Percentiles rank a stretch among this genome's conserved stretches.
Conservation (phyloP, 192 early-diverging fungal genomes). For the Entrophospora sp. region DNA sequence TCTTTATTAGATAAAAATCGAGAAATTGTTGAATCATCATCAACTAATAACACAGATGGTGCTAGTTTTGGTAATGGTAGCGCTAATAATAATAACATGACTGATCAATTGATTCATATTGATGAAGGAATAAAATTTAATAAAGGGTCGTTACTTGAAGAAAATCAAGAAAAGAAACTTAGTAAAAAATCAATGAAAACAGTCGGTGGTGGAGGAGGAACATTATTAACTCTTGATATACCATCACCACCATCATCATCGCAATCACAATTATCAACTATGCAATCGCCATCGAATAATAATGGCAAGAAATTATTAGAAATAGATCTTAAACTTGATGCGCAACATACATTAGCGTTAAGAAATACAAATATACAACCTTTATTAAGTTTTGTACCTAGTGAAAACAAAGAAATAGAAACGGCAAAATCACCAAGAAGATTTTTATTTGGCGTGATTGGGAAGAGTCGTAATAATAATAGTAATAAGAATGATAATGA, state of each 20-base stretch:
- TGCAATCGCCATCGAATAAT: background rate
- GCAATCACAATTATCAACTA: background rate
- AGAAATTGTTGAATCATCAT: too few relatives aligned
- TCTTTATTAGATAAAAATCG: conserved; percentile 12
- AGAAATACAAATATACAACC: conserved; percentile 1
- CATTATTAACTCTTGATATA: background rate
- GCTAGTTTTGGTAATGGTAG: background rate
- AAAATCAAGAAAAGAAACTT: too few relatives aligned
- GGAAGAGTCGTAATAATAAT: too few relatives aligned
- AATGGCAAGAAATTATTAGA: conserved; percentile 1
- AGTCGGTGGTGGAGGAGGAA: too few relatives aligned
- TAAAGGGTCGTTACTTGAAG: conserved; percentile 16
- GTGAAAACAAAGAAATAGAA: background rate
- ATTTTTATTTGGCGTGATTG: too few relatives aligned
- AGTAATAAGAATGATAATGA: too few relatives aligned
- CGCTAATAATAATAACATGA: background rate
- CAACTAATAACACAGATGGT: background rate
- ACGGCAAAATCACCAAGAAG: background rate
- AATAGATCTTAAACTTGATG: background rate
- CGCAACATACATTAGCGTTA: background rate
- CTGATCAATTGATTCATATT: background rate
- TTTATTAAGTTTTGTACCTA: conserved; percentile 10
- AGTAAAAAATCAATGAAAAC: too few relatives aligned
- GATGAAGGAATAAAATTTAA: background rate
- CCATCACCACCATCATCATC: background rate